A percentile compares a stretch with the other conserved stretches of the same genome.
phyloP scores from a whole-genome alignment of 345 rosid genomes.

The Sisymbrium irio region DNA sequence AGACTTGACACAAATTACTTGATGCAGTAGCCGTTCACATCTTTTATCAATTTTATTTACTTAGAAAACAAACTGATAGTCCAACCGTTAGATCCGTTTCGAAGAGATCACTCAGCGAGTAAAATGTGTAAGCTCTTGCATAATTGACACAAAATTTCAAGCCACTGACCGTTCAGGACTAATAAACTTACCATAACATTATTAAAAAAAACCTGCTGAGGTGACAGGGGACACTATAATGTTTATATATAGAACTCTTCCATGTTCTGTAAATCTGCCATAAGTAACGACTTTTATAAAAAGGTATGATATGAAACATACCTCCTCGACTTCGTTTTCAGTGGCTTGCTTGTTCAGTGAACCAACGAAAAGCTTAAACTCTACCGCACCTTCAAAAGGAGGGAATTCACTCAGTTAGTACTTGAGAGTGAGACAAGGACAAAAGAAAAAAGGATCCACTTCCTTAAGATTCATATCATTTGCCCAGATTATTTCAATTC shows the following conservation, averaged over 20 bases:
- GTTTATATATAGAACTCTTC: slow-evolving; percentile 13
- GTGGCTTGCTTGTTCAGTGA: slow-evolving; percentile 89
- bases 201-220: not conserved
- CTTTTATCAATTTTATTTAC: slow-evolving; percentile 1
- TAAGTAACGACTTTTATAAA: not conserved
- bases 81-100: not conserved
- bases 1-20: not conserved
- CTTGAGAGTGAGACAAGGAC: slow-evolving; percentile 14
- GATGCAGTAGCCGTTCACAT: not conserved
- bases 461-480: not conserved
- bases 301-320: slow-evolving; percentile 37
- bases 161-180: not conserved
- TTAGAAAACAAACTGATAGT: slow-evolving; percentile 3
- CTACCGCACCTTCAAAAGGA: slow-evolving; percentile 68
- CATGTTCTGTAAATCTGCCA: not conserved
- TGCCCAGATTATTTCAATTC: slow-evolving; percentile 6
- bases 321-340: slow-evolving; percentile 94
- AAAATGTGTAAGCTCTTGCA: not conserved
- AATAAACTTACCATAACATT: not conserved
- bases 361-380: slow-evolving; percentile 94
- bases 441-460: not conserved
- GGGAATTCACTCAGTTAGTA: slow-evolving; percentile 16
- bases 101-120: not conserved
- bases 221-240: not conserved
- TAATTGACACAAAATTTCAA: slow-evolving; percentile 2